phyloP scores from a whole-genome alignment of 768 basidiomycete species.

The Xanthoconium purpureum region DNA sequence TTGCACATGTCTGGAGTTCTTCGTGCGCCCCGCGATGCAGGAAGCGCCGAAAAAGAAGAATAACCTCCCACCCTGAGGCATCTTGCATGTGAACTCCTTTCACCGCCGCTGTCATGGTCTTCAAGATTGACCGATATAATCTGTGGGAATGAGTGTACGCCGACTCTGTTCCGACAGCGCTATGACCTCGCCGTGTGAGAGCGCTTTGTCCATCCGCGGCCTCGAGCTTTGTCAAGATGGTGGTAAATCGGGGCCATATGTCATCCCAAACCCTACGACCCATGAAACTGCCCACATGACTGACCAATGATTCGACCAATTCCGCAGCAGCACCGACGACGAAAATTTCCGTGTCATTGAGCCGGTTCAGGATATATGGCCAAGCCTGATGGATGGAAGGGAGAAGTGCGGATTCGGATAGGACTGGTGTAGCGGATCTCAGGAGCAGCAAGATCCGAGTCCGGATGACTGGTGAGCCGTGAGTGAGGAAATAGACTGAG shows the following conservation, averaged over 20 bases:
- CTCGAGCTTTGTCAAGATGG: conserved; percentile 58
- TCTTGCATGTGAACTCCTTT: conserved; percentile 70
- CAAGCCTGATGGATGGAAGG: conserved; percentile 86
- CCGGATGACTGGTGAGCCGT: conserved; percentile 82
- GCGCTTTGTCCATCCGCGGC: conserved; percentile 65
- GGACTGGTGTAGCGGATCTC: conserved; percentile 66
- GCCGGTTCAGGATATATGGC: conserved; percentile 89
- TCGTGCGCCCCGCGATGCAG: conserved; percentile 61
- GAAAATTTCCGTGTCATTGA: conserved; percentile 69
- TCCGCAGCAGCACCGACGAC: conserved; percentile 75
- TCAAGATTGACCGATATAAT: conserved; percentile 71
- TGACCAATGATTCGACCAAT: conserved; percentile 69
- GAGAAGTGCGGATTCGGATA: conserved; percentile 70
- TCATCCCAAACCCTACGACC: conserved; percentile 83
- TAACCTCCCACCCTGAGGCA: conserved; percentile 74
- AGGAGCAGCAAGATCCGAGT: conserved; percentile 78
- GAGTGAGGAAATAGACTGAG: conserved; percentile 87
- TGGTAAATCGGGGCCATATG: conserved; percentile 81
- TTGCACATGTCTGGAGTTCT: conserved; percentile 69
- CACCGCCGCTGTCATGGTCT: conserved; percentile 67
- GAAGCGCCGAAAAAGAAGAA: conserved; percentile 74
- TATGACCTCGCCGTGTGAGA: conserved; percentile 52
- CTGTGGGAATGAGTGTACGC: conserved; percentile 81
- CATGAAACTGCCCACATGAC: conserved; percentile 83
- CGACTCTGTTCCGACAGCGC: conserved; percentile 58